Conservation (phyloP, 768 basidiomycete species). For the Panaeolus cyanescens region DNA sequence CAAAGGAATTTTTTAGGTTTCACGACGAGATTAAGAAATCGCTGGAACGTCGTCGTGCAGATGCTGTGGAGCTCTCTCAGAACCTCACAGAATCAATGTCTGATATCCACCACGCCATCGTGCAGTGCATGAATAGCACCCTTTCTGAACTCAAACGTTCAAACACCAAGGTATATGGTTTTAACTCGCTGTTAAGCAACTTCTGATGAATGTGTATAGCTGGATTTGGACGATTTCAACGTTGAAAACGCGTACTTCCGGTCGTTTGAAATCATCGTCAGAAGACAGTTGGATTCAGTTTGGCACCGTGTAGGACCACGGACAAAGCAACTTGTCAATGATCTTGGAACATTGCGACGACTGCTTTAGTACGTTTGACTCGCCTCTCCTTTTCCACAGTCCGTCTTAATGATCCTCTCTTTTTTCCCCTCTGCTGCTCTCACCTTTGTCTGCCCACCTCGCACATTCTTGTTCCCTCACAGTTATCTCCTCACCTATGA, state of each 20-base stretch:
- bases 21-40: conserved; percentile 85
- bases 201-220: conserved; percentile 42
- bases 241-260: conserved; percentile 94
- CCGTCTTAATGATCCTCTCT: not conserved
- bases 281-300: conserved; percentile 86
- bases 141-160: conserved; percentile 88
- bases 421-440: not conserved
- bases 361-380: conserved; percentile 65
- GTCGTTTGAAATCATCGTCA: conserved; percentile 87
- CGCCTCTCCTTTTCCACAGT: not conserved
- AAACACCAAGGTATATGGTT: conserved; percentile 58
- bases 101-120: conserved; percentile 90
- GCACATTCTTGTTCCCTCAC: not conserved
- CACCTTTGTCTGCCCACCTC: too few species aligned
- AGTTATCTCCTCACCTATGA: conserved; percentile 92
- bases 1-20: conserved; percentile 56
- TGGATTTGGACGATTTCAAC: conserved; percentile 91
- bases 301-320: conserved; percentile 97
- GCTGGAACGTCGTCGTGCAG: conserved; percentile 81
- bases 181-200: not conserved
- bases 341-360: conserved; percentile 82
- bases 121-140: conserved; percentile 93
- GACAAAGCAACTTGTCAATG: conserved; percentile 89
- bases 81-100: conserved; percentile 82
- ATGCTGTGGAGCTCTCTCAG: conserved; percentile 91